Conservation (phyloP, 1,284 basidiomycete genomes). For the Retiboletus flavoniger region DNA sequence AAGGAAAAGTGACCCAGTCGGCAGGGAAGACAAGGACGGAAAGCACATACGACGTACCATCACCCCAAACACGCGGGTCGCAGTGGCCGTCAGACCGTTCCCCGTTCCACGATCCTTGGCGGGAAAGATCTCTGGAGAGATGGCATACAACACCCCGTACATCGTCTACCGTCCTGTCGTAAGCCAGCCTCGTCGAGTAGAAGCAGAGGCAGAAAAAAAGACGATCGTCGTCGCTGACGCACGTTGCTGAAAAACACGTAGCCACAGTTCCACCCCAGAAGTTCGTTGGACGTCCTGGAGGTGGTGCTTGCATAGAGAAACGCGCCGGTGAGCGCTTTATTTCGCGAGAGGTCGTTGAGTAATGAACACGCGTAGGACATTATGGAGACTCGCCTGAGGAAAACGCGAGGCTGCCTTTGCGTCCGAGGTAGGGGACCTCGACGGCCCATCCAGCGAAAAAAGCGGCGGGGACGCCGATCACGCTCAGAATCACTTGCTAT, state of each 20-base stretch:
- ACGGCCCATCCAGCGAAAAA: conserved; percentile 63
- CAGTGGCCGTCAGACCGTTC: conserved; percentile 61
- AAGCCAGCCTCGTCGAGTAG: background rate
- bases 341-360: conserved; percentile 33
- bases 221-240: conserved; percentile 11
- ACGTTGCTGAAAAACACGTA: conserved; percentile 62
- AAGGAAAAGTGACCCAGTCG: background rate
- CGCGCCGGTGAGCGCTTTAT: conserved; percentile 58
- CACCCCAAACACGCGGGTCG: conserved; percentile 63
- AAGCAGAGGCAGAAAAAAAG: background rate
- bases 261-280: conserved; percentile 74
- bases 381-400: conserved; percentile 44
- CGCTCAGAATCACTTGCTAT: conserved; percentile 58
- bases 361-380: background rate
- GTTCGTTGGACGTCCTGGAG: conserved; percentile 56
- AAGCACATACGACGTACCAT: conserved; percentile 40
- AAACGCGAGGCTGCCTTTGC: conserved; percentile 60
- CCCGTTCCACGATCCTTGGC: conserved; percentile 72
- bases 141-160: conserved; percentile 71
- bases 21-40: background rate
- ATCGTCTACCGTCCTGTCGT: conserved; percentile 46
- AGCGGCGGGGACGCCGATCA: conserved; percentile 67
- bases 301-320: conserved; percentile 72
- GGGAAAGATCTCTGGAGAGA: conserved; percentile 69
- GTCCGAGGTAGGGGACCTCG: conserved; percentile 59